Evolutionary conservation across 106 monocot genomes (phyloP).

Genomic region (Gastrodia elata): DNA sequence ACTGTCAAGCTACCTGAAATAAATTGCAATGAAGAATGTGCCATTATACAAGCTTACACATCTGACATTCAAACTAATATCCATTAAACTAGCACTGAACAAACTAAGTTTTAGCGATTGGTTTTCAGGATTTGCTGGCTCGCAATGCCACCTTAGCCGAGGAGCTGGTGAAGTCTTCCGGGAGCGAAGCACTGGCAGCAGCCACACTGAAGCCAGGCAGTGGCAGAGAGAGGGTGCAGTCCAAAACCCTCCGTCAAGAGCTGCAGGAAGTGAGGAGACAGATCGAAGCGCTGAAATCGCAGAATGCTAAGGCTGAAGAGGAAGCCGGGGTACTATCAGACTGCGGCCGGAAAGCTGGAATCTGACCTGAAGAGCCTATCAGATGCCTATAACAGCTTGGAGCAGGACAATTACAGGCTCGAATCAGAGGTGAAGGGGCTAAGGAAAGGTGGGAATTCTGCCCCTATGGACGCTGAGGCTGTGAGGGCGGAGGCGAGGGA

Average conservation of each 20-base stretch:
- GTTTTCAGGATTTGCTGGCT: conserved; percentile 50
- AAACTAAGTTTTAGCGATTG: background rate
- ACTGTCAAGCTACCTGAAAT: no score
- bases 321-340: conserved; percentile 48
- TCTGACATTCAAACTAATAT: no score
- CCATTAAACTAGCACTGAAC: no score
- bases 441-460: conserved; percentile 35
- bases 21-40: no score
- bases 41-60: no score
- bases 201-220: conserved; percentile 32
- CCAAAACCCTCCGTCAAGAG: conserved; percentile 53
- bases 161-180: conserved; percentile 49
- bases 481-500: conserved; percentile 70
- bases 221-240: conserved; percentile 49
- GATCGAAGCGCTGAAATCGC: conserved; percentile 50
- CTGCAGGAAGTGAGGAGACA: conserved; percentile 55
- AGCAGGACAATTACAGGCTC: conserved; percentile 60
- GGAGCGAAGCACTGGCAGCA: conserved; percentile 25
- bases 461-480: conserved; percentile 55
- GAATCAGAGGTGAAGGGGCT: conserved; percentile 59
- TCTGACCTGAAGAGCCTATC: conserved; percentile 89
- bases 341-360: conserved; percentile 70
- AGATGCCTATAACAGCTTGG: conserved; percentile 91
- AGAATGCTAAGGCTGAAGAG: conserved; percentile 60
- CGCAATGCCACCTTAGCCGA: conserved; percentile 88